Base-by-base conservation (phyloP, 2,329 filamentous ascomycete genomes). In the Coniella lustricola region DNA sequence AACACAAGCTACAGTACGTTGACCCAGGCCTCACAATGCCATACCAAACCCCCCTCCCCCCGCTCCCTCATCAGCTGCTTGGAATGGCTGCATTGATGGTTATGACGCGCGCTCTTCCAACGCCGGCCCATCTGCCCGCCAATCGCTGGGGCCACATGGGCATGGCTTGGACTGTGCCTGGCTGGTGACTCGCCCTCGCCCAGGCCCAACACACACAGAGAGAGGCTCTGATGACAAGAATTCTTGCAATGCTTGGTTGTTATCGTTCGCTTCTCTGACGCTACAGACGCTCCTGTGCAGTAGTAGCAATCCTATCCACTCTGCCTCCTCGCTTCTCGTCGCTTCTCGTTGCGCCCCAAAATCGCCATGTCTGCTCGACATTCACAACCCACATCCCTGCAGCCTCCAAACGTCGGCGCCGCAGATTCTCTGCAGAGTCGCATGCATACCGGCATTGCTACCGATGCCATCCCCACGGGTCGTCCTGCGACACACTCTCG, bases 401-500 rank as follows among this genome's bases (percentile, higher is more conserved):
- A 40, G 9, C 36, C 38, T 17, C 44, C 50, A 47, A 40, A 47
- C 48, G 41, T 41, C 44, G 34, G 50, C 36, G 49, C 49, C 44
- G 47, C 44, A 46, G 38, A n/a, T 50, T 39, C 47, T 52, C 32
- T 42, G 39, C 47, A 43, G 25, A 40, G 34, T 41, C 43, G 44
- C 49, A 45, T 31, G 32, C 37, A 32, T 50, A 37, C 33, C 42
- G 21, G 33, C 35, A 42, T 21, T 14, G 34, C 25, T 42, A 43
- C 46, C 50, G 47, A 57, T 54, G 55, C 48, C 38, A 21, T 54
- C 48, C 51, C 54, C 44, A 35, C 55, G 44, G 44, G 53, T 47
- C 25, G 25, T 10, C 53, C 55, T 51, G 53, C 59, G 46, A 49
- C 59, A 56, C 58, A 56, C 56, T 56, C 54, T 20, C 55, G 55